Percentiles rank a stretch among this genome's conserved stretches.
Evolutionary conservation across 2,329 filamentous ascomycete genomes (phyloP).

Genomic region (Pseudocercospora fijiensis): DNA sequence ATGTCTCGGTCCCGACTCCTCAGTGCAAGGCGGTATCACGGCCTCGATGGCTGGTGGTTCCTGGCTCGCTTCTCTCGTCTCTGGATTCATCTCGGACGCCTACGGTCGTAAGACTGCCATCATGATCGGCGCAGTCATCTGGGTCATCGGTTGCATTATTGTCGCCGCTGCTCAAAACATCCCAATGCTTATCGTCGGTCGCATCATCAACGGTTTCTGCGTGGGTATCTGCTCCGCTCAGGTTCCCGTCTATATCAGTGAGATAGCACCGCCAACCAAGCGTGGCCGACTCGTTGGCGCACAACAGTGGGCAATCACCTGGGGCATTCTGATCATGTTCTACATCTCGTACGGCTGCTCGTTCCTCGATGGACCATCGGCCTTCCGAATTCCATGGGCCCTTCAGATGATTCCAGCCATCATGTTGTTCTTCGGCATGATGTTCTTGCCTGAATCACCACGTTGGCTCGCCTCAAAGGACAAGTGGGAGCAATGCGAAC

Average conservation of each 20-base stretch:
- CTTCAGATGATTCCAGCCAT: slow-evolving; percentile 53
- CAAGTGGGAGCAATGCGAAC: slow-evolving; percentile 60
- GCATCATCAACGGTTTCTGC: slow-evolving; percentile 68
- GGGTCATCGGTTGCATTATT: slow-evolving; percentile 61
- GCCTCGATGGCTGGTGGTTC: slow-evolving; percentile 71
- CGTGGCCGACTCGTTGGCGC: slow-evolving; percentile 67
- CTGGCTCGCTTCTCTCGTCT: slow-evolving; percentile 62
- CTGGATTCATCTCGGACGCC: slow-evolving; percentile 59
- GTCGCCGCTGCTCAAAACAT: slow-evolving; percentile 65
- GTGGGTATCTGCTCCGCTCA: slow-evolving; percentile 72
- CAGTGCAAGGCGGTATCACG: slow-evolving; percentile 67
- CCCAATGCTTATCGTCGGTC: slow-evolving; percentile 68
- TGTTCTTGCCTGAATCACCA: slow-evolving; percentile 63
- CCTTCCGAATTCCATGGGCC: slow-evolving; percentile 51
- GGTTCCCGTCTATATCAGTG: slow-evolving; percentile 67
- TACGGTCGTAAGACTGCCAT: slow-evolving; percentile 56
- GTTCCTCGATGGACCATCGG: slow-evolving; percentile 57
- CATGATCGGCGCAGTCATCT: slow-evolving; percentile 44
- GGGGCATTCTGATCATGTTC: slow-evolving; percentile 31
- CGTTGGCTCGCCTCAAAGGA: slow-evolving; percentile 66
- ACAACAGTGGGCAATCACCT: slow-evolving; percentile 73
- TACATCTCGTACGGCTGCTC: slow-evolving; percentile 63
- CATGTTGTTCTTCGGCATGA: slow-evolving; percentile 51
- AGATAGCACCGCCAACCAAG: slow-evolving; percentile 59
- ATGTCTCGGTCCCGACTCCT: slow-evolving; percentile 54